A percentile compares a stretch with the other conserved stretches of the same genome.
These are phyloP conservation scores for Pichia rugopelliculosa DNA, from an alignment of 805 yeast genomes.

Conservation along the genomic window DNA sequence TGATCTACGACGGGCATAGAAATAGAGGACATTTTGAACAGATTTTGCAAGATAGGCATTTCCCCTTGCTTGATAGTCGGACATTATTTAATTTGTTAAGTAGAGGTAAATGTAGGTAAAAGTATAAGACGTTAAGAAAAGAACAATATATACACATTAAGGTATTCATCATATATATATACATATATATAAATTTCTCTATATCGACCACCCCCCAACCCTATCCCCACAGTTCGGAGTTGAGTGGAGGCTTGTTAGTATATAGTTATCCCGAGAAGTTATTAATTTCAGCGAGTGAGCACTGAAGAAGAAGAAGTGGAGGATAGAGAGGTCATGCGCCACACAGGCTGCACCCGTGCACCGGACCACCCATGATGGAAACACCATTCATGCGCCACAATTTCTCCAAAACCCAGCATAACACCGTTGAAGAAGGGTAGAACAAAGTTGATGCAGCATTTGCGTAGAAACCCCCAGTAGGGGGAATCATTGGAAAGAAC, in stretches of 20 bases:
- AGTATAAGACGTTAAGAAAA: too few species aligned
- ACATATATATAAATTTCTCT: too few species aligned
- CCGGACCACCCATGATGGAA: slow-evolving; percentile 71
- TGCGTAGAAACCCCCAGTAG: slow-evolving; percentile 25
- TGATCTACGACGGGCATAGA: slow-evolving; percentile 19
- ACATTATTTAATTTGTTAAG: neutral
- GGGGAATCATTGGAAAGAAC: neutral
- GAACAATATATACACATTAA: too few species aligned
- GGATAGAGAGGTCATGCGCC: neutral
- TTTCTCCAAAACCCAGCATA: slow-evolving; percentile 95
- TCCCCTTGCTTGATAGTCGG: slow-evolving; percentile 4
- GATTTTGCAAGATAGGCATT: slow-evolving; percentile 10
- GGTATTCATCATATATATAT: too few species aligned
- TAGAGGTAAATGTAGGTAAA: too few species aligned
- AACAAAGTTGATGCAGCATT: slow-evolving; percentile 67
- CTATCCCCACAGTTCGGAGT: too few species aligned
- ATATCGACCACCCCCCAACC: too few species aligned
- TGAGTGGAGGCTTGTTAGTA: too few species aligned
- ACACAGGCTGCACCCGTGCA: slow-evolving; percentile 42
- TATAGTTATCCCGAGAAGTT: too few species aligned
- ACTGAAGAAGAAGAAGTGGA: neutral
- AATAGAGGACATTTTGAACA: slow-evolving; percentile 4
- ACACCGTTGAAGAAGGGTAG: slow-evolving; percentile 88
- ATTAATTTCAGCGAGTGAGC: neutral
- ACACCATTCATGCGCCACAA: slow-evolving; percentile 87